These are phyloP conservation scores for Nemania sp. DNA, from an alignment of 2,329 filamentous ascomycete genomes.

Conservation along the genomic window DNA sequence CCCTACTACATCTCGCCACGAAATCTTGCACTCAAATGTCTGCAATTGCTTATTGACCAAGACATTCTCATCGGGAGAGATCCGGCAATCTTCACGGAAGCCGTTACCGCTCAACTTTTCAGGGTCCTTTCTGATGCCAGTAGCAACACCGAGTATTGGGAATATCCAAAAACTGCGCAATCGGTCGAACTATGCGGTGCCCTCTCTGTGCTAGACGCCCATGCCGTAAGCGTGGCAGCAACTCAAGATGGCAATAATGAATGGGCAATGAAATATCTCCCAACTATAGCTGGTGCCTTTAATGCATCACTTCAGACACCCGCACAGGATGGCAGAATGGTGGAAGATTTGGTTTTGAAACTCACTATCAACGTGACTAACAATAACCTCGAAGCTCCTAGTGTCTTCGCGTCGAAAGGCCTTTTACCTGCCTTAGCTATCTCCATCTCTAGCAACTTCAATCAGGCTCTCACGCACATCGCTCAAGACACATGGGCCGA, in stretches of 20 bases:
- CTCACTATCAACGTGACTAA: conserved; percentile 89
- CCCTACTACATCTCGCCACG: conserved; percentile 70
- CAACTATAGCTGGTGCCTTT: conserved; percentile 63
- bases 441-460: conserved; percentile 65
- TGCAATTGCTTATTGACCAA: conserved; percentile 69
- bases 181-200: conserved; percentile 55
- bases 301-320: conserved; percentile 54
- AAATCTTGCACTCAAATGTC: conserved; percentile 70
- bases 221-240: conserved; percentile 63
- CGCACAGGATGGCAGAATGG: conserved; percentile 53
- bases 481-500: conserved; percentile 62
- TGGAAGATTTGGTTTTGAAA: conserved; percentile 68
- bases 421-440: conserved; percentile 63
- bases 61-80: conserved; percentile 61
- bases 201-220: conserved; percentile 66
- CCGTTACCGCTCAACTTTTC: conserved; percentile 64
- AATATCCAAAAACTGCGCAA: conserved; percentile 52
- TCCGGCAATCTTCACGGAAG: conserved; percentile 61
- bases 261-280: conserved; percentile 64
- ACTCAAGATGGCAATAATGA: conserved; percentile 53
- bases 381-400: conserved; percentile 76
- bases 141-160: conserved; percentile 52
- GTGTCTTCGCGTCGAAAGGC: conserved; percentile 72
- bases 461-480: conserved; percentile 60
- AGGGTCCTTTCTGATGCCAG: conserved; percentile 55